phyloP scores from a whole-genome alignment of 2,329 filamentous ascomycete genomes.

The Pyrenophora tritici-repentis region DNA sequence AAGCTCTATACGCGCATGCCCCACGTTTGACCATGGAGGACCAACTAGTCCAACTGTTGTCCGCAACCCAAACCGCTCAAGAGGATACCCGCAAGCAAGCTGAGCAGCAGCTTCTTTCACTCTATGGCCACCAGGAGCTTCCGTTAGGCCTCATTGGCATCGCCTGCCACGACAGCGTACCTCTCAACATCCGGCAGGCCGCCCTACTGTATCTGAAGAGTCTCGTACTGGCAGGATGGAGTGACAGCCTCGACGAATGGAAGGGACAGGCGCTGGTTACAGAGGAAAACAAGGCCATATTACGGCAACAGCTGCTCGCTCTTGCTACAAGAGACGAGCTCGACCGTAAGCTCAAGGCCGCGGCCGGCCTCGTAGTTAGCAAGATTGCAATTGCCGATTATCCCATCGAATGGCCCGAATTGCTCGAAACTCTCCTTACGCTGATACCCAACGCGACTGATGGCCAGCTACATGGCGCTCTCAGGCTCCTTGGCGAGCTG shows the following conservation, averaged over 20 bases:
- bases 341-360: conserved; percentile 84
- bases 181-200: conserved; percentile 77
- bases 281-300: conserved; percentile 72
- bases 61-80: conserved; percentile 79
- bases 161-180: conserved; percentile 74
- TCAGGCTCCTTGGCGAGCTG: conserved; percentile 85
- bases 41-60: conserved; percentile 84
- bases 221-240: conserved; percentile 87
- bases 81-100: conserved; percentile 82
- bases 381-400: conserved; percentile 95
- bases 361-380: conserved; percentile 87
- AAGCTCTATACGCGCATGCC: conserved; percentile 31
- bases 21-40: conserved; percentile 72
- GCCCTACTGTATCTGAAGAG: conserved; percentile 79
- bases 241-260: conserved; percentile 72
- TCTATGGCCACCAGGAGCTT: conserved; percentile 71
- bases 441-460: conserved; percentile 78
- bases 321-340: conserved; percentile 73
- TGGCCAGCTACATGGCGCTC: conserved; percentile 81
- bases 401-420: conserved; percentile 89
- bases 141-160: conserved; percentile 80
- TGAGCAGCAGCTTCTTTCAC: conserved; percentile 77
- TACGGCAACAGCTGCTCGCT: conserved; percentile 76
- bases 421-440: conserved; percentile 79
- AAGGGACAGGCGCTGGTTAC: conserved; percentile 69